phyloP scores from a whole-genome alignment of 2,329 filamentous ascomycete genomes.

The Cercospora sojina region DNA sequence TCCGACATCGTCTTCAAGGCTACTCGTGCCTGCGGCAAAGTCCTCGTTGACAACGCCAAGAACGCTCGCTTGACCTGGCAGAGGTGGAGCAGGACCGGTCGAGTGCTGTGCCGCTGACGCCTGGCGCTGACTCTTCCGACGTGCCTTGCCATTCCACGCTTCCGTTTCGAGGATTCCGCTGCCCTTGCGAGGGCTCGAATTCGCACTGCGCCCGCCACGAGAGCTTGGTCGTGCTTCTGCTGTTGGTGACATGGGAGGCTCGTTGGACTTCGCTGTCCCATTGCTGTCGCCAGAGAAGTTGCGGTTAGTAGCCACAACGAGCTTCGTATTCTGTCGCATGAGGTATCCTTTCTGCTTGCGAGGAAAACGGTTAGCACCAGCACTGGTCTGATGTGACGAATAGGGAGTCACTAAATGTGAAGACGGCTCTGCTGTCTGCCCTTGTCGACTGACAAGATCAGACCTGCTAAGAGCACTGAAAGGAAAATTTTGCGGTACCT shows the following conservation, averaged over 20 bases:
- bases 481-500: constrained; percentile 61
- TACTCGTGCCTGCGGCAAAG: constrained; percentile 53
- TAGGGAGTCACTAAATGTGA: constrained; percentile 19
- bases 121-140: constrained; percentile 64
- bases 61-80: constrained; percentile 79
- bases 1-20: constrained; percentile 55
- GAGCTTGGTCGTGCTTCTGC: constrained; percentile 40
- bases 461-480: not conserved
- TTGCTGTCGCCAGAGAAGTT: constrained; percentile 46
- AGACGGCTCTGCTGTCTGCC: constrained; percentile 7
- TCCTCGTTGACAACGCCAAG: constrained; percentile 69
- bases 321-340: constrained; percentile 97
- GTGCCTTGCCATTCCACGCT: constrained; percentile 84
- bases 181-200: constrained; percentile 70
- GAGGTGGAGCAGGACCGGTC: constrained; percentile 70
- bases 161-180: constrained; percentile 94
- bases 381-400: constrained; percentile 19
- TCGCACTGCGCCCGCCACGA: constrained; percentile 54
- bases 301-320: constrained; percentile 82
- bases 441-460: not conserved
- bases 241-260: constrained; percentile 56
- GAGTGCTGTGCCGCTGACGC: constrained; percentile 46
- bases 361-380: constrained; percentile 47
- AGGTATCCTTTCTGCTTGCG: constrained; percentile 89
- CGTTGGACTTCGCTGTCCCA: constrained; percentile 39